These are phyloP conservation scores for Boletus reticulatus DNA, from an alignment of 768 basidiomycete genomes.

Conservation along the genomic window DNA sequence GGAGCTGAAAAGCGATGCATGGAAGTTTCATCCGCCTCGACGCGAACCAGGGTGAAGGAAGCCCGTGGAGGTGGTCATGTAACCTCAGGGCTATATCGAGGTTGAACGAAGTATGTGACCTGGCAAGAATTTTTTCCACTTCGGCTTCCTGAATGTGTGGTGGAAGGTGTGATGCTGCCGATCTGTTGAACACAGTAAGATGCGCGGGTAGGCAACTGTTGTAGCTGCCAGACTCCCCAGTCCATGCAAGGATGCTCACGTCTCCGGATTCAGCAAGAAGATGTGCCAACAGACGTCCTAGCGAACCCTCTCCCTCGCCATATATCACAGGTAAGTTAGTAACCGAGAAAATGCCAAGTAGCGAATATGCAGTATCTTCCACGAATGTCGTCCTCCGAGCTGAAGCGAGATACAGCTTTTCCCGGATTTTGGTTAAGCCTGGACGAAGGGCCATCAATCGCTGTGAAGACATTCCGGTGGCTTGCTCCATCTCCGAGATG, in stretches of 20 bases:
- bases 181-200: too few species aligned
- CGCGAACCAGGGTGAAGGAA: background rate
- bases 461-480: background rate
- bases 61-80: background rate
- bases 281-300: background rate
- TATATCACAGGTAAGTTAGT: background rate
- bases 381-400: too few species aligned
- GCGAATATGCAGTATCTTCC: too few species aligned
- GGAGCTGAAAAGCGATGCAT: background rate
- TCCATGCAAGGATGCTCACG: slow-evolving; percentile 4
- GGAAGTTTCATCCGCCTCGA: background rate
- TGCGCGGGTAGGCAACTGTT: too few species aligned
- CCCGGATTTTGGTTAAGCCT: background rate
- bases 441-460: background rate
- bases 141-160: background rate
- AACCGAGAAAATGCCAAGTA: background rate
- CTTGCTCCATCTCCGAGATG: slow-evolving; percentile 3
- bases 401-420: background rate
- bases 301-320: background rate
- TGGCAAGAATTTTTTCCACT: background rate
- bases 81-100: background rate
- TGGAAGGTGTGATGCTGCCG: background rate
- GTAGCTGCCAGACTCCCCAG: background rate
- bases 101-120: background rate
- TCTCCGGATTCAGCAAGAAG: background rate